Percentiles rank a stretch among this genome's conserved stretches.
phyloP scores from a whole-genome alignment of 768 basidiomycete species.

The Naganishia vishniacii region DNA sequence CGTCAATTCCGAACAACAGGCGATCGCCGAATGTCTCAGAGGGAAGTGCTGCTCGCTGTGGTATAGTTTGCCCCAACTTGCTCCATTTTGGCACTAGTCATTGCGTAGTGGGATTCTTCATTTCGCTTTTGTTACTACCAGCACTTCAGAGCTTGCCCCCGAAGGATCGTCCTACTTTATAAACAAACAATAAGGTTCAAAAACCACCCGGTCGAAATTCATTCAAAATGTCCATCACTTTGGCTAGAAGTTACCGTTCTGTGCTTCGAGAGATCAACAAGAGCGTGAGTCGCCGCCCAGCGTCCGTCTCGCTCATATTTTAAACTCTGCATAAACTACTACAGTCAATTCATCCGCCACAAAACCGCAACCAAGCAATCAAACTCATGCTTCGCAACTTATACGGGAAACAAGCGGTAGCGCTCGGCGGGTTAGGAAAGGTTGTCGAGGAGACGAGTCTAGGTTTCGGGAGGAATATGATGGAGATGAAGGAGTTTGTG shows the following conservation, averaged over 20 bases:
- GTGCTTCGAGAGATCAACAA: slow-evolving; percentile 23
- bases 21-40: slow-evolving; percentile 22
- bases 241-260: slow-evolving; percentile 23
- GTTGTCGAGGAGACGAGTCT: slow-evolving; percentile 1
- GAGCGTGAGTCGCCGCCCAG: slow-evolving; percentile 12
- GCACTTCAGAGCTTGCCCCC: too few species aligned
- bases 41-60: too few species aligned
- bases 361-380: slow-evolving; percentile 23
- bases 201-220: too few species aligned
- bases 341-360: slow-evolving; percentile 25
- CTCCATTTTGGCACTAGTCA: too few species aligned
- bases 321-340: not conserved
- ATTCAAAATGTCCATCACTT: slow-evolving; percentile 12
- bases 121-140: too few species aligned
- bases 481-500: slow-evolving; percentile 55
- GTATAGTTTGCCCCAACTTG: not conserved
- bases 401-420: slow-evolving; percentile 10
- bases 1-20: slow-evolving; percentile 5
- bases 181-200: too few species aligned
- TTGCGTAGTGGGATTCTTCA: too few species aligned
- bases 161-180: too few species aligned
- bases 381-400: slow-evolving; percentile 18
- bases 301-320: not conserved
- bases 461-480: slow-evolving; percentile 28
- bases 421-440: not conserved